Evolutionary conservation across 1,284 basidiomycete species (phyloP), one percentile per base, ranked within the genome.

Genomic region (Rhodotorula sp.): DNA sequence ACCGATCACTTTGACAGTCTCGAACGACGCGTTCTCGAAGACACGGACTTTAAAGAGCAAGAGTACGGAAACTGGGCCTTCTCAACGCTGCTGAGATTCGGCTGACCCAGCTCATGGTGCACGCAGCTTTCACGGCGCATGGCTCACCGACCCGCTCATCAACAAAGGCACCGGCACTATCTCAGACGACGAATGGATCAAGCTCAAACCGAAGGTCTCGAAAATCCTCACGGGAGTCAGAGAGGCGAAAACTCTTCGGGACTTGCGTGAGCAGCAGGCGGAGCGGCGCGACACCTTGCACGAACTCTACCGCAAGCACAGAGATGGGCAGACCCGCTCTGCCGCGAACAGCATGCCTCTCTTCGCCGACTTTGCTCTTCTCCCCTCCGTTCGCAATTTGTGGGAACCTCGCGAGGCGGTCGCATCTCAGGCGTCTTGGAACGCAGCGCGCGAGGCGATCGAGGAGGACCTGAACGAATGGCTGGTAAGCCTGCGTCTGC

Each of bases 321-420:
- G 54, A 33, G 10, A 10, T 6, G 17, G 15, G 53, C 24, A 14
- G 12, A n/a, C 33, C 37, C n/a, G 7, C 5, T 2, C 46, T 24
- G 54, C 49, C 33, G 30, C 14, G 12, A 15, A 26, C n/a, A 22
- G 20, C 17, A 62, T n/a, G 24, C 69, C 65, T 0, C 62, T 70
- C 54, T 70, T 67, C 48, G 59, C 54, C 65, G 69, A 70, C 59
- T 70, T 51, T n/a, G 60, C 56, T 48, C 22, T 46, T 24, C 24
- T 64, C 15, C 58, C 62, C 0, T 37, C 62, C 3, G 58, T 63
- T 14, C 33, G 37, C 26, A 1, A 29, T 1, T 33, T 66, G 7
- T 66, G 65, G 65, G 14, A 37, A 12, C 46, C 59, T 12, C 22
- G 24, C 5, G 65, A 42, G 53, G 58, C 48, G 20, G 48, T 54